Base-by-base conservation (phyloP, 2,329 filamentous ascomycete species). In the Septoria linicola region DNA sequence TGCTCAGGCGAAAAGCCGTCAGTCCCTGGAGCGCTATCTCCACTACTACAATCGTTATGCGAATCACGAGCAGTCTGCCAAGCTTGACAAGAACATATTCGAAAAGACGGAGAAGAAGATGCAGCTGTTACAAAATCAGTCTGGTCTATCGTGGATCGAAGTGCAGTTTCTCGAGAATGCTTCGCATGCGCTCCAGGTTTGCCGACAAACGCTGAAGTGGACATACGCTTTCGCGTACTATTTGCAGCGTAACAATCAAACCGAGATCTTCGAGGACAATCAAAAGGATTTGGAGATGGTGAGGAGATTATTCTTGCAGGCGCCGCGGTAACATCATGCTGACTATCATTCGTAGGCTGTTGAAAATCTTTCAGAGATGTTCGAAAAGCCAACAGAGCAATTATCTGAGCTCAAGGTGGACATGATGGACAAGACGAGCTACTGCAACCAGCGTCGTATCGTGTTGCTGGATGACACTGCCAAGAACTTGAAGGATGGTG, bases 41-140 rank as follows among this genome's bases (percentile, higher is more conserved):
- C 91, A 99, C 70, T 99, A 99, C 76, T 99, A 99, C 76, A 99
- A 99, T 68, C 88, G 93, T 41, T 99, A 97, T 66, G 92, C 93
- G 58, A 99, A 99, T 72, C 93, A 99, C 73, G 93, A 99, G 70
- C 93, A 97, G 71, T 96, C 91, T 1, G 93, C 93, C 7, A 92
- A 92, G 62, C 80, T 99, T 14, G 93, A 99, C 72, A 96, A 91
- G 73, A 93, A 99, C 70, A 87, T 97, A 45, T 96, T 90, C 61
- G 78, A 87, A 42, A 96, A 96, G 79, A 97, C 93, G 0, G 92
- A 99, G 72, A 95, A 92, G 80, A 99, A 99, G 79, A 99, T 99
- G 93, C 88, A 92, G 23, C 88, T 93, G 69, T 79, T 99, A 36
- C 93, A 99, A 71, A 90, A 88, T 32, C 84, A 89, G 21, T 96